A percentile compares a stretch with the other conserved stretches of the same genome.
Evolutionary conservation across 192 early-diverging fungal genomes (phyloP).

Genomic region (Anaeromyces robustus): DNA sequence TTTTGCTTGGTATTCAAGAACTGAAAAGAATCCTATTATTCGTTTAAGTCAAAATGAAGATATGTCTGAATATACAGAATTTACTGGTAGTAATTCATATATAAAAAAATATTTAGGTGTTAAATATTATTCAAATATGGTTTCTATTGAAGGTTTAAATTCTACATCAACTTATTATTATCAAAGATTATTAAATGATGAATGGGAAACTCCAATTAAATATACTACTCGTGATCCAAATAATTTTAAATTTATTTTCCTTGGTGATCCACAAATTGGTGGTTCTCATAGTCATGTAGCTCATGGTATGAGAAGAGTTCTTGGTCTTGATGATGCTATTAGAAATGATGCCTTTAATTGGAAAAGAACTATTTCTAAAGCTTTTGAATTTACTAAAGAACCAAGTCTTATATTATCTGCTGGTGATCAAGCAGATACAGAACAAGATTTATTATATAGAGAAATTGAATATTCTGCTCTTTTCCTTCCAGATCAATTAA

Average conservation of each 20-base stretch:
- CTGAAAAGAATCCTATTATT: no score
- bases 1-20: no score
- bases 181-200: neutral
- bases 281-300: neutral
- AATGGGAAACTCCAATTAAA: neutral
- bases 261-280: neutral
- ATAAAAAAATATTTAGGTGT: neutral
- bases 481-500: neutral
- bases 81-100: neutral
- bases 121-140: neutral
- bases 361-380: neutral
- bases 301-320: neutral
- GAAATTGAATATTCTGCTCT: neutral
- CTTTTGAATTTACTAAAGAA: neutral
- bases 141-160: neutral
- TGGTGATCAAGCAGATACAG: neutral
- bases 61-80: neutral
- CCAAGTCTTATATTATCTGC: neutral
- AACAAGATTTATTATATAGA: no score
- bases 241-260: neutral
- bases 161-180: neutral
- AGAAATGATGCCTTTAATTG: neutral
- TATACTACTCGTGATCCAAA: neutral
- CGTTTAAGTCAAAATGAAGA: neutral
- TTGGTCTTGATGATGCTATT: neutral